These are phyloP conservation scores for Pyricularia pennisetigena DNA, from an alignment of 2,329 filamentous ascomycete genomes.

Conservation along the genomic window DNA sequence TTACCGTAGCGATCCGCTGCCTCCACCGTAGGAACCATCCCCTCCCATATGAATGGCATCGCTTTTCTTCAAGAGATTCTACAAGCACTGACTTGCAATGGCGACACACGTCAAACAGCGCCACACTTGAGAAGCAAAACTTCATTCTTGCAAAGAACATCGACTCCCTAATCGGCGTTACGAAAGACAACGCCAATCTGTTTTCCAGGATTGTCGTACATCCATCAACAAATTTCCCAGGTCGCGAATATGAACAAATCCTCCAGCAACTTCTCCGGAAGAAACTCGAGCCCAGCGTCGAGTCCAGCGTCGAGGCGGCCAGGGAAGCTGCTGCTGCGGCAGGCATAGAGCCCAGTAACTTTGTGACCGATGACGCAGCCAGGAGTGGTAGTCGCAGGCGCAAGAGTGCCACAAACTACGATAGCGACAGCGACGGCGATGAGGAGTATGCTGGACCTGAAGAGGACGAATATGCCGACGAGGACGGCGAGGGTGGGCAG, in stretches of 20 bases:
- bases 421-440: slow-evolving; percentile 17
- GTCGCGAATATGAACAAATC: slow-evolving; percentile 54
- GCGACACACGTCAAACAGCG: too few species aligned
- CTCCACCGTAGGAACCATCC: slow-evolving; percentile 44
- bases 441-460: slow-evolving; percentile 9
- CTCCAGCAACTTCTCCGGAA: slow-evolving; percentile 67
- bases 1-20: slow-evolving; percentile 53
- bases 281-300: slow-evolving; percentile 70
- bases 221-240: slow-evolving; percentile 66
- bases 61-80: neutral
- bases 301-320: slow-evolving; percentile 60
- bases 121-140: slow-evolving; percentile 62
- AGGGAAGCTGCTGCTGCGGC: slow-evolving; percentile 32
- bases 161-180: slow-evolving; percentile 52
- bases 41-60: neutral
- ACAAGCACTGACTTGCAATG: neutral
- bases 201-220: slow-evolving; percentile 64
- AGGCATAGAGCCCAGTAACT: slow-evolving; percentile 19
- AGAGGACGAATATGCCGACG: slow-evolving; percentile 22
- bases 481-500: slow-evolving; percentile 24
- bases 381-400: slow-evolving; percentile 15
- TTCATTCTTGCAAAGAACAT: slow-evolving; percentile 65
- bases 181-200: slow-evolving; percentile 55
- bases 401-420: slow-evolving; percentile 22
- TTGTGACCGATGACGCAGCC: slow-evolving; percentile 13